phyloP scores from a whole-genome alignment of 106 monocot species.

The Dioscorea alata region DNA sequence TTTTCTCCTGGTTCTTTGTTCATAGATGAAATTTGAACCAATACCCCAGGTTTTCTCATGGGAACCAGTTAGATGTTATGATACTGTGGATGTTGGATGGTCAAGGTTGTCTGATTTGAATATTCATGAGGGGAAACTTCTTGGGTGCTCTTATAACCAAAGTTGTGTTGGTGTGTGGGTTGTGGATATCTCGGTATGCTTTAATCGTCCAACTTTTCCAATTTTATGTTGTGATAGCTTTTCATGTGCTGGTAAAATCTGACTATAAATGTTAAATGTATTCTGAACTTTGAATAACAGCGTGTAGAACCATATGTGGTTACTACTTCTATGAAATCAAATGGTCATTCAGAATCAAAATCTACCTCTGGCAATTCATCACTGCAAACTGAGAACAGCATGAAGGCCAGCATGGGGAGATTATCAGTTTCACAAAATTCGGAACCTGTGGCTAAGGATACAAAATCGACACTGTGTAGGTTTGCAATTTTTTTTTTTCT shows the following conservation, averaged over 20 bases:
- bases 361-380: conserved; percentile 27
- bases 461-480: conserved; percentile 59
- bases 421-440: conserved; percentile 69
- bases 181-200: conserved; percentile 85
- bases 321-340: conserved; percentile 36
- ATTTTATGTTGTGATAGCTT: conserved; percentile 3
- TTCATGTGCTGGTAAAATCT: neutral
- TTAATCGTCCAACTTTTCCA: conserved; percentile 1
- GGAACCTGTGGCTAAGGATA: conserved; percentile 55
- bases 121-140: conserved; percentile 93
- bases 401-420: conserved; percentile 70
- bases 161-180: conserved; percentile 99
- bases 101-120: conserved; percentile 91
- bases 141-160: conserved; percentile 98
- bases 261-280: neutral
- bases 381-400: conserved; percentile 48
- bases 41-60: conserved; percentile 71
- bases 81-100: conserved; percentile 97
- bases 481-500: conserved; percentile 12
- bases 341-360: conserved; percentile 62
- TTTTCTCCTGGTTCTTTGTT: too few relatives aligned
- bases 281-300: conserved; percentile 31
- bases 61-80: conserved; percentile 92
- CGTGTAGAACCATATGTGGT: conserved; percentile 72
- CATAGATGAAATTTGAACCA: too few relatives aligned